Evolutionary conservation across 768 basidiomycete genomes (phyloP).

Genomic region (Leccinum arenicola): DNA sequence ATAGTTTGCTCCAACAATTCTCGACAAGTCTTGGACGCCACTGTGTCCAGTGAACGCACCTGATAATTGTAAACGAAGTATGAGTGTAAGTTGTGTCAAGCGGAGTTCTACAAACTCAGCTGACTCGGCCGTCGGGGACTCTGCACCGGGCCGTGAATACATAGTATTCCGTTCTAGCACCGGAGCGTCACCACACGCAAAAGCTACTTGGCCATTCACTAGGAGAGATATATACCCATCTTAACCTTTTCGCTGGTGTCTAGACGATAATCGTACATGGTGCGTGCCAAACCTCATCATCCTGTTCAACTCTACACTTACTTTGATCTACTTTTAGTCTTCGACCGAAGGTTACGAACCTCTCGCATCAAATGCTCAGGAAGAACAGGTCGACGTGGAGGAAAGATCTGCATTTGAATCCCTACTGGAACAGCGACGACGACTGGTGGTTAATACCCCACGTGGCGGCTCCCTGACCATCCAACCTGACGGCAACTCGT

Average conservation of each 20-base stretch:
- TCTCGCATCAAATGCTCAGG: constrained; percentile 8
- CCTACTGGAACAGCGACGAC: constrained; percentile 19
- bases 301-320: not conserved
- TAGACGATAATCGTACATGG: constrained; percentile 9
- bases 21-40: not conserved
- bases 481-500: constrained; percentile 30
- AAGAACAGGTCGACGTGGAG: constrained; percentile 12
- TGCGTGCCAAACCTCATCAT: not conserved
- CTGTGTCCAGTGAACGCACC: too few relatives aligned
- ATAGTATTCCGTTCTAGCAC: not conserved
- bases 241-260: not conserved
- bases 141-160: too few relatives aligned
- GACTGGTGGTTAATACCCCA: constrained; percentile 19
- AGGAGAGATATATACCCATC: not conserved
- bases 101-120: not conserved
- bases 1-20: constrained; percentile 68
- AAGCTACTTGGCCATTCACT: not conserved
- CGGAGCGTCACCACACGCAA: not conserved
- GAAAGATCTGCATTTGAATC: constrained; percentile 12
- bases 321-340: constrained; percentile 2
- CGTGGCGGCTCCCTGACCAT: constrained; percentile 29
- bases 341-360: constrained; percentile 14
- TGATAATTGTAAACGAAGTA: too few relatives aligned
- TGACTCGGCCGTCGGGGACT: too few relatives aligned
- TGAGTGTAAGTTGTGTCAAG: not conserved